Evolutionary conservation across 2,329 filamentous ascomycete genomes (phyloP).

Genomic region (Neurospora sp.): DNA sequence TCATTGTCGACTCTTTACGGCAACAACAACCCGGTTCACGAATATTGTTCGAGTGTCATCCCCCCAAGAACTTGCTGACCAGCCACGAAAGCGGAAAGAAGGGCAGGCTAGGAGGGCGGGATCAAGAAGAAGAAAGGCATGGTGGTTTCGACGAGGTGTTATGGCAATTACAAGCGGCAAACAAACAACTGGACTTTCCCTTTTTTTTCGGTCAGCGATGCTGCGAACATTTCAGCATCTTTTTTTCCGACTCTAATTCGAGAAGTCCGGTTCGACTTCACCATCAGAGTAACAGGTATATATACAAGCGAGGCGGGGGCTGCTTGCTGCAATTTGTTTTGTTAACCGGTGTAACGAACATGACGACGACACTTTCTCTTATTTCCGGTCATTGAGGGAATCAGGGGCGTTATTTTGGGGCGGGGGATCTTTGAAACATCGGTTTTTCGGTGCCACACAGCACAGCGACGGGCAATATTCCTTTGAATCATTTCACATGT

Average conservation of each 20-base stretch:
- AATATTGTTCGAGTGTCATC: neutral
- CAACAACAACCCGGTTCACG: neutral
- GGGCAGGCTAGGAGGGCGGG: neutral
- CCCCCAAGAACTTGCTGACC: neutral
- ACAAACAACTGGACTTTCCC: neutral
- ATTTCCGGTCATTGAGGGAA: neutral
- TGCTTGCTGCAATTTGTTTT: neutral
- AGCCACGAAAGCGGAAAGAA: neutral
- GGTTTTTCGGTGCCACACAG: neutral
- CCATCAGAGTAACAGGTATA: neutral
- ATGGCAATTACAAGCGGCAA: neutral
- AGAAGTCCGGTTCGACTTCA: neutral
- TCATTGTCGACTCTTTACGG: neutral
- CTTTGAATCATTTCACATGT: neutral
- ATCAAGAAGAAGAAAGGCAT: neutral
- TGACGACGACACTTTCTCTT: neutral
- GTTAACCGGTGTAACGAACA: neutral
- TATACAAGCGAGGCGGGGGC: neutral
- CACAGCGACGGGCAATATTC: neutral
- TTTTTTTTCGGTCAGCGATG: neutral
- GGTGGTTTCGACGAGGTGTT: neutral
- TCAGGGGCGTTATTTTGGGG: neutral
- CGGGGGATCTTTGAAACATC: neutral
- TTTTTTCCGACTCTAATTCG: neutral
- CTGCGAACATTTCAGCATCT: neutral